These are phyloP conservation scores for Trichophyton equinum DNA, from an alignment of 2,329 filamentous ascomycete genomes.

Conservation along the genomic window DNA sequence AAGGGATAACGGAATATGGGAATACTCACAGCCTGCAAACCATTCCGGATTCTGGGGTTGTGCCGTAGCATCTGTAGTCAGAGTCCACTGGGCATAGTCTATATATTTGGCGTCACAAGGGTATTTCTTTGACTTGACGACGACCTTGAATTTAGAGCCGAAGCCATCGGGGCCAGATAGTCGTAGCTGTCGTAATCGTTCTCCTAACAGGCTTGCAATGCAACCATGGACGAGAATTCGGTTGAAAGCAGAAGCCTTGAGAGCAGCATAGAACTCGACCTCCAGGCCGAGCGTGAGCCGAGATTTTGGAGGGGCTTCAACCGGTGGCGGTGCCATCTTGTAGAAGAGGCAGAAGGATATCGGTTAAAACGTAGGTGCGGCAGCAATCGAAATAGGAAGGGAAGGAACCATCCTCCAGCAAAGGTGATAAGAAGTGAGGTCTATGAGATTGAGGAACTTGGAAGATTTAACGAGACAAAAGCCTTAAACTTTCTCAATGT, in stretches of 20 bases:
- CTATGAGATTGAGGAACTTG: not conserved
- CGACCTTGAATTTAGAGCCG: slow-evolving; percentile 6
- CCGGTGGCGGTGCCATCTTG: not conserved
- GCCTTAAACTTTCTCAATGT: not conserved
- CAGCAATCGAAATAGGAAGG: not conserved
- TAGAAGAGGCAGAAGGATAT: not conserved
- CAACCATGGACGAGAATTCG: not conserved
- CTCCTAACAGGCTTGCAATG: slow-evolving; percentile 8
- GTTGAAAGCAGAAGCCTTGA: slow-evolving; percentile 10
- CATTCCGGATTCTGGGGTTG: slow-evolving; percentile 8
- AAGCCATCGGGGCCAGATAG: slow-evolving; percentile 6
- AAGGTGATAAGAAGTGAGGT: not conserved
- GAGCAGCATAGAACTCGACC: slow-evolving; percentile 12
- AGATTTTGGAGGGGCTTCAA: not conserved
- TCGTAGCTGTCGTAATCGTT: slow-evolving; percentile 7
- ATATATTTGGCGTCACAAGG: not conserved
- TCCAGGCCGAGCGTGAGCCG: slow-evolving; percentile 13
- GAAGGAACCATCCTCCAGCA: not conserved
- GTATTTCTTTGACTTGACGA: not conserved
- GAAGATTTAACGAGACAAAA: not conserved
- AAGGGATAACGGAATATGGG: not conserved
- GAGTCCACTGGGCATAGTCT: slow-evolving; percentile 10
- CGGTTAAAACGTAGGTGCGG: not conserved
- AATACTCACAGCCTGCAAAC: slow-evolving; percentile 11
- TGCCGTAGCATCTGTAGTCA: slow-evolving; percentile 8